These are phyloP conservation scores for Lentinula lateritia DNA, from an alignment of 768 basidiomycete genomes.

Conservation along the genomic window DNA sequence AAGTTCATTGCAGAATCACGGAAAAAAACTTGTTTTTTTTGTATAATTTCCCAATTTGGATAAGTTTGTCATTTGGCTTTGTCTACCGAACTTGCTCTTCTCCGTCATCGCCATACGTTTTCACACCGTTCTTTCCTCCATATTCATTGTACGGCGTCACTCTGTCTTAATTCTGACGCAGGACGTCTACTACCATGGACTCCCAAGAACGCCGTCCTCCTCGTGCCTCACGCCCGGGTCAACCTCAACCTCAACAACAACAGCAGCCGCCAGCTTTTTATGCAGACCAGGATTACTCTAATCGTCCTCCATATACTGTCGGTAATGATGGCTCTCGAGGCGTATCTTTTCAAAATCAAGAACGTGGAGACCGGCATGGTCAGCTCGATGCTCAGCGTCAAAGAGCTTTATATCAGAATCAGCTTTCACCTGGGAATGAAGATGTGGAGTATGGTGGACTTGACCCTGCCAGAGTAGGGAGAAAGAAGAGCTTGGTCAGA, in stretches of 20 bases:
- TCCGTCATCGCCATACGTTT: not conserved
- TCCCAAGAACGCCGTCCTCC: constrained; percentile 47
- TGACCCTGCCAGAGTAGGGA: constrained; percentile 48
- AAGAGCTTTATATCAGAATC: constrained; percentile 37
- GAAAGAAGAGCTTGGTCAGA: constrained; percentile 89
- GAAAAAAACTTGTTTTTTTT: not conserved
- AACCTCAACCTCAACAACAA: constrained; percentile 30
- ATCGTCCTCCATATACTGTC: constrained; percentile 24
- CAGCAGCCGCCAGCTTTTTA: constrained; percentile 37
- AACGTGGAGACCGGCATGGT: constrained; percentile 63
- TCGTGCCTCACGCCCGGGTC: constrained; percentile 44
- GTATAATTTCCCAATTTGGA: not conserved
- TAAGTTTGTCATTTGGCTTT: not conserved
- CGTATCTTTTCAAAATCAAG: constrained; percentile 66
- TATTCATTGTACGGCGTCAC: not conserved
- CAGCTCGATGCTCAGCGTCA: constrained; percentile 52
- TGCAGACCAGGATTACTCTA: constrained; percentile 20
- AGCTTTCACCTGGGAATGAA: constrained; percentile 35
- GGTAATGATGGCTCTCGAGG: constrained; percentile 31
- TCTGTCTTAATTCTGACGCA: not conserved
- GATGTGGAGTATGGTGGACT: constrained; percentile 14
- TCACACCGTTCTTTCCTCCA: not conserved
- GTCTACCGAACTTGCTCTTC: not conserved
- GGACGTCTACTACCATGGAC: constrained; percentile 27
- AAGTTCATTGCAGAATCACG: not conserved